Conservation (phyloP, 2,329 filamentous ascomycete genomes). For the Beauveria varroae region DNA sequence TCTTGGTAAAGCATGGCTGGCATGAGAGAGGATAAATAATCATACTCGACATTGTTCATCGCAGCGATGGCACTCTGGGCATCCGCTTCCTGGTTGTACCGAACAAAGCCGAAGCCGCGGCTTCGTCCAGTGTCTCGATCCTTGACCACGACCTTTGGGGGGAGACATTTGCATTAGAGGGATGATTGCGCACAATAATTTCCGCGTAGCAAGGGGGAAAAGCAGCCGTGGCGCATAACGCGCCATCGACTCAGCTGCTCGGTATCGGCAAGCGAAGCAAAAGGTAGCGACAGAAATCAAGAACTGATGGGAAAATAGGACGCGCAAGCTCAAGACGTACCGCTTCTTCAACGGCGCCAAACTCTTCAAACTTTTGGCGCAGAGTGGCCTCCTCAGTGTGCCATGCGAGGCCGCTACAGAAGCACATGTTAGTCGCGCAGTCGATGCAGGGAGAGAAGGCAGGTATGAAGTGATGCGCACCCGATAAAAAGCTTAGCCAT, state of each 20-base stretch:
- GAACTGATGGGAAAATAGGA: slow-evolving; percentile 10
- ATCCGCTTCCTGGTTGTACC: slow-evolving; percentile 70
- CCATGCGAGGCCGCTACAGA: slow-evolving; percentile 84
- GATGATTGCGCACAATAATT: background rate
- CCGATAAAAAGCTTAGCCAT: slow-evolving; percentile 97
- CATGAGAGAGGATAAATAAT: slow-evolving; percentile 13
- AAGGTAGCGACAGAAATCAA: background rate
- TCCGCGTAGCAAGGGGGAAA: background rate
- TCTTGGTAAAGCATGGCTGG: slow-evolving; percentile 5
- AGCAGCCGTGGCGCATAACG: background rate
- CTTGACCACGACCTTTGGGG: slow-evolving; percentile 74
- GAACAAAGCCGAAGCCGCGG: slow-evolving; percentile 95
- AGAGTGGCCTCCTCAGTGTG: slow-evolving; percentile 88
- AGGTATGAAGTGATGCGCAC: slow-evolving; percentile 43
- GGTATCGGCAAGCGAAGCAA: background rate
- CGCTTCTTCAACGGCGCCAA: slow-evolving; percentile 86
- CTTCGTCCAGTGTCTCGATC: slow-evolving; percentile 94
- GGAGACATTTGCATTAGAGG: slow-evolving; percentile 7
- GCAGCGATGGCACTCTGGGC: slow-evolving; percentile 67
- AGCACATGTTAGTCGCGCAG: slow-evolving; percentile 7
- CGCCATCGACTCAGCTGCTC: background rate
- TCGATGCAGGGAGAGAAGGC: background rate
- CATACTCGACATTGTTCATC: slow-evolving; percentile 90
- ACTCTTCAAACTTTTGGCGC: slow-evolving; percentile 86
- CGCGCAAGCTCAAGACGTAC: slow-evolving; percentile 49